Conservation (phyloP, 1,284 basidiomycete species). For the Cutaneotrichosporon cyanovorans region DNA sequence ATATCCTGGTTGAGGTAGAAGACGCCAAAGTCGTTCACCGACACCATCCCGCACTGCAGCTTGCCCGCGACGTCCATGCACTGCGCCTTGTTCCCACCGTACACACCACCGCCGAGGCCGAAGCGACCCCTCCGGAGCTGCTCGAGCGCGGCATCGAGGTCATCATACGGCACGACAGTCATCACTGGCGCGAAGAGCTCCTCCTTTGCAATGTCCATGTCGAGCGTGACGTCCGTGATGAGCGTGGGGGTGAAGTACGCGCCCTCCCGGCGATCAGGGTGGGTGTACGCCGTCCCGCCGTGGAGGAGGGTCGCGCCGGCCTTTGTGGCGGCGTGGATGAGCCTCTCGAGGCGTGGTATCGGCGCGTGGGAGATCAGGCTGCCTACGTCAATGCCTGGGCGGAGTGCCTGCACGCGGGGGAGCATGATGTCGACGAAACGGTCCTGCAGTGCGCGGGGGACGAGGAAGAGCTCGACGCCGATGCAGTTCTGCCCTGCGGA, state of each 20-base stretch:
- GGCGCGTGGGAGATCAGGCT: conserved; percentile 49
- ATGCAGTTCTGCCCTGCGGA: conserved; percentile 85
- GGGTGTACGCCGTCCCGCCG: conserved; percentile 59
- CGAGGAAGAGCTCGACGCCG: conserved; percentile 86
- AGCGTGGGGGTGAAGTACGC: conserved; percentile 83
- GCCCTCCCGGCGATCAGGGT: conserved; percentile 60
- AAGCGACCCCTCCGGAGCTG: conserved; percentile 81
- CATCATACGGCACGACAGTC: conserved; percentile 70
- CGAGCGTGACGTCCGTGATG: conserved; percentile 66
- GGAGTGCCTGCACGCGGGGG: conserved; percentile 59
- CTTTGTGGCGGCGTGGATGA: conserved; percentile 64
- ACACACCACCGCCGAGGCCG: conserved; percentile 93
- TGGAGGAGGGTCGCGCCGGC: conserved; percentile 56
- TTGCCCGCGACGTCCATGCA: conserved; percentile 69
- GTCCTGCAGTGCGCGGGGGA: conserved; percentile 48
- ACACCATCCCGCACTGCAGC: conserved; percentile 91
- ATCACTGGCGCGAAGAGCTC: conserved; percentile 91
- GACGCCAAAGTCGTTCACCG: conserved; percentile 88
- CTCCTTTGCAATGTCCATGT: conserved; percentile 67
- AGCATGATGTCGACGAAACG: conserved; percentile 60
- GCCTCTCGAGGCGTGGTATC: conserved; percentile 62
- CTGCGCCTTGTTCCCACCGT: conserved; percentile 67
- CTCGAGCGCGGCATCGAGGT: conserved; percentile 69
- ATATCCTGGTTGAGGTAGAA: conserved; percentile 86
- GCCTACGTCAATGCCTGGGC: conserved; percentile 52